Evolutionary conservation across 2,329 filamentous ascomycete species (phyloP), one percentile per base, ranked within the genome.

Genomic region (Claviceps spartinae): DNA sequence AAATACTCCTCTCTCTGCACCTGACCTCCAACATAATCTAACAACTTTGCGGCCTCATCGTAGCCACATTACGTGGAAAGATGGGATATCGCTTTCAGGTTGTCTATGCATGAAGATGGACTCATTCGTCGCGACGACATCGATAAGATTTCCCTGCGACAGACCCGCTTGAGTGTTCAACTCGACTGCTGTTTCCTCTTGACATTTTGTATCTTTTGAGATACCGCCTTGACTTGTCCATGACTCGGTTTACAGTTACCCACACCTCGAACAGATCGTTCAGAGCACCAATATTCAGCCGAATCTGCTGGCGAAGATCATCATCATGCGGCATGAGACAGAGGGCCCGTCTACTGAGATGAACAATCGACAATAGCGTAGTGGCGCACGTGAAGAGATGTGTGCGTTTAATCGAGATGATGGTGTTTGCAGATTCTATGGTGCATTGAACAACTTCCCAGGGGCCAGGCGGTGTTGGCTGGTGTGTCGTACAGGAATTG

Each of bases 311-410:
- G 56, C 83, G 84, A 57, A 85, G 74, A 60, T 79, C 82, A 61
- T 82, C 81, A 58, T 81, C 76, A 55, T 75, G 74, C 1, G 73
- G 70, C 47, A 83, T 72, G 51, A 77, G 78, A 62, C 78, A 79
- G 20, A 83, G 72, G 50, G 72, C 83, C 80, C 88, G 95, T 56
- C 86, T 86, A 52, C 84, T 87, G 24, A 94, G 74, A 61, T 93
- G 86, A 4, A 91, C 85, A 59, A 90, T 85, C 6, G 86, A 87
- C 18, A 84, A 85, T 50, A 91, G 72, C 1, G 86, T 86, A 48
- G 93, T 72, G 41, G 86, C 83, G 62, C 87, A 93, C 37, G 84
- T 86, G 69, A 93, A 89, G 67, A 91, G 90, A 53, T 88, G 87
- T 0, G 82, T 89, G 67, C 95, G 48, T 88, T 80, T 58, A 90